Percentiles rank a stretch among this genome's conserved stretches.
These are phyloP conservation scores for Hygrophorus russula DNA, from an alignment of 768 basidiomycete species.

Conservation along the genomic window DNA sequence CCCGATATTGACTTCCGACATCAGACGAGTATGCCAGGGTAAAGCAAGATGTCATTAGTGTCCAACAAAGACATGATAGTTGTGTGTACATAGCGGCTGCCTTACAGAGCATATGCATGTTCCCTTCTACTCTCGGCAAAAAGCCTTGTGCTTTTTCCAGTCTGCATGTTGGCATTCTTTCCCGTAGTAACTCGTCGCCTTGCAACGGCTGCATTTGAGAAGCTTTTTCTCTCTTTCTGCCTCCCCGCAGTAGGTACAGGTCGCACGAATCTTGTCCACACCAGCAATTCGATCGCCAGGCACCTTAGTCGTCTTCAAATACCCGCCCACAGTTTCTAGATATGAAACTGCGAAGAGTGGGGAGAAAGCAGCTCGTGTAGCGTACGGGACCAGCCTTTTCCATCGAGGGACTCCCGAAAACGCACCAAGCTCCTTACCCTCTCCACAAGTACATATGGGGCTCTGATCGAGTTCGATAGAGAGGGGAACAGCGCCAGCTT, in stretches of 20 bases:
- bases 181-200: constrained; percentile 30
- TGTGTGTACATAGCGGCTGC: too few species aligned
- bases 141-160: constrained; percentile 35
- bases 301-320: background rate
- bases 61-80: too few species aligned
- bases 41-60: too few species aligned
- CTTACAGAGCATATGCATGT: too few species aligned
- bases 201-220: constrained; percentile 25
- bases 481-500: constrained; percentile 23
- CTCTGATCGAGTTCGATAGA: constrained; percentile 21
- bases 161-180: constrained; percentile 31
- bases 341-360: constrained; percentile 45
- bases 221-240: constrained; percentile 15
- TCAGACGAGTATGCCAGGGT: too few species aligned
- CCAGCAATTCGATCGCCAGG: background rate
- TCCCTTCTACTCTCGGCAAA: constrained; percentile 12
- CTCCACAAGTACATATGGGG: constrained; percentile 45
- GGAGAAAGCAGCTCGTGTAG: constrained; percentile 37
- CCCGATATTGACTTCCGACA: too few species aligned
- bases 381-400: constrained; percentile 28
- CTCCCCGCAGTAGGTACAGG: constrained; percentile 11
- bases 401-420: constrained; percentile 24
- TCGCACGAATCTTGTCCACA: constrained; percentile 1
- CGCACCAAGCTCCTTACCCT: constrained; percentile 31
- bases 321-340: constrained; percentile 24